Percentiles rank a stretch among this genome's conserved stretches.
These are phyloP conservation scores for Apodospora peruviana DNA, from an alignment of 495 filamentous ascomycete species.

Conservation along the genomic window DNA sequence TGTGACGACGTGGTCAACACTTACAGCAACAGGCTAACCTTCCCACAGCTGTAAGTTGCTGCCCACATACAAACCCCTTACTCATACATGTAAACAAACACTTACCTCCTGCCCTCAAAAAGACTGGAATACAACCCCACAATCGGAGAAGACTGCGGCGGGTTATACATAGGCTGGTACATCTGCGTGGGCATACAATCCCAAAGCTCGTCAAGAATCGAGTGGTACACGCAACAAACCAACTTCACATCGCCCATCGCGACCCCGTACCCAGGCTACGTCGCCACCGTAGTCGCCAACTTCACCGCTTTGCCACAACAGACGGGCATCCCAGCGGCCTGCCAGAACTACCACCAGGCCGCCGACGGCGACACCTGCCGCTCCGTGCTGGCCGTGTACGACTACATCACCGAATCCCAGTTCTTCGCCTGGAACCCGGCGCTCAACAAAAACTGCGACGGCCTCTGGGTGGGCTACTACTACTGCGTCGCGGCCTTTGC, in stretches of 20 bases:
- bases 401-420: background rate
- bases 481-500: conserved; percentile 10
- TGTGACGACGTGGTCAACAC: conserved; percentile 4
- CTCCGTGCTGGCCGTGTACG: background rate
- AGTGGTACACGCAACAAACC: no score
- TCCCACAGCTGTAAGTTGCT: no score
- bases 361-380: conserved; percentile 11
- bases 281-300: no score
- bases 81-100: no score
- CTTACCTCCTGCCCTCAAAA: no score
- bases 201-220: no score
- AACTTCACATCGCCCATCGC: no score
- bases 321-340: background rate
- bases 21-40: background rate
- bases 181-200: conserved; percentile 12
- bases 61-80: no score
- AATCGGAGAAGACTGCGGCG: conserved; percentile 4
- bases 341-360: conserved; percentile 7
- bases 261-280: no score
- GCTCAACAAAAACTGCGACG: conserved; percentile 13
- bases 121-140: conserved; percentile 5
- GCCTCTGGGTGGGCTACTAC: conserved; percentile 9
- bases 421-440: conserved; percentile 17
- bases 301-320: no score
- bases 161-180: background rate